Percentiles rank a stretch among this genome's conserved stretches.
Conservation (phyloP, 1,284 basidiomycete species). For the Boletus hoseneyae region DNA sequence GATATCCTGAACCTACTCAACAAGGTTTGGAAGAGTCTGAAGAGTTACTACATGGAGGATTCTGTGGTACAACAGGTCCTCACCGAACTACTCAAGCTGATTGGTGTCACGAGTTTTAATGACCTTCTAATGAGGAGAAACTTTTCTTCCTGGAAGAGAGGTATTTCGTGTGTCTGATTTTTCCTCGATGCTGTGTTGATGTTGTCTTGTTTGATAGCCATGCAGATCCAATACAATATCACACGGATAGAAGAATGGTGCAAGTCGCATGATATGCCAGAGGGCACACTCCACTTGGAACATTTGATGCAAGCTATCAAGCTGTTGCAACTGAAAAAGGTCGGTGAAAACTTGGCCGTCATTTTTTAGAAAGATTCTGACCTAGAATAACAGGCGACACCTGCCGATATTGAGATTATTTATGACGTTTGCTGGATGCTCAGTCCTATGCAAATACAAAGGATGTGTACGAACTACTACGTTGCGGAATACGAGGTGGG, state of each 20-base stretch:
- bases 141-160: conserved; percentile 99
- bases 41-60: conserved; percentile 99
- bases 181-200: conserved; percentile 1
- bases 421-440: conserved; percentile 99
- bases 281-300: conserved; percentile 95
- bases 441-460: conserved; percentile 98
- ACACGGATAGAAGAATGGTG: conserved; percentile 98
- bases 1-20: conserved; percentile 96
- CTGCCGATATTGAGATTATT: conserved; percentile 96
- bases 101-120: conserved; percentile 98
- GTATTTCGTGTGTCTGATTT: conserved; percentile 42
- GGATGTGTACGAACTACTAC: conserved; percentile 98
- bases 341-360: conserved; percentile 31
- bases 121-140: conserved; percentile 98
- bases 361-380: conserved; percentile 7
- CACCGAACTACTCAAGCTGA: conserved; percentile 93
- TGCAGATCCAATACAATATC: conserved; percentile 99
- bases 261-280: conserved; percentile 98
- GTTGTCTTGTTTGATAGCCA: conserved; percentile 52
- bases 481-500: conserved; percentile 95
- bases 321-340: conserved; percentile 97
- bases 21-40: conserved; percentile 98
- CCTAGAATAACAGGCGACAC: conserved; percentile 60
- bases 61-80: conserved; percentile 96
- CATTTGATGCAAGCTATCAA: conserved; percentile 99